A percentile compares a stretch with the other conserved stretches of the same genome.
Conservation (phyloP, 2,329 filamentous ascomycete species). For the Penicillium sp. region DNA sequence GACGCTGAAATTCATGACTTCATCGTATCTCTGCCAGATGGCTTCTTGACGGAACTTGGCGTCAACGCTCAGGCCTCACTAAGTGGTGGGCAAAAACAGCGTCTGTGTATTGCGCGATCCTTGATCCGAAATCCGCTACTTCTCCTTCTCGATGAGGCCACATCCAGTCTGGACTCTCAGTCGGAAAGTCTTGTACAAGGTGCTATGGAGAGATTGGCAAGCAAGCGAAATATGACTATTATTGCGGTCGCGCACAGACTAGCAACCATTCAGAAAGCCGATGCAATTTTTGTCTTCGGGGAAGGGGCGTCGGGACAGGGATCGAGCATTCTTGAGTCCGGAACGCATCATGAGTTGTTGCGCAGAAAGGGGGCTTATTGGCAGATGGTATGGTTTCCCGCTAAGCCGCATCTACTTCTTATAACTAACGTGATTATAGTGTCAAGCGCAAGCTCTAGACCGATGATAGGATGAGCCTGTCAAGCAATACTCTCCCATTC, state of each 20-base stretch:
- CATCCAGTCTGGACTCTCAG: slow-evolving; percentile 60
- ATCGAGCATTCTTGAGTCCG: slow-evolving; percentile 52
- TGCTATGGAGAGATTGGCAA: slow-evolving; percentile 62
- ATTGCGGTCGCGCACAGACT: slow-evolving; percentile 52
- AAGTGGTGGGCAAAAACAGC: slow-evolving; percentile 56
- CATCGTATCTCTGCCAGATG: slow-evolving; percentile 52
- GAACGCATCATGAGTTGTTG: background rate
- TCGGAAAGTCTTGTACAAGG: slow-evolving; percentile 65
- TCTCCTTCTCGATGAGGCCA: slow-evolving; percentile 60
- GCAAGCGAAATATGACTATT: slow-evolving; percentile 58
- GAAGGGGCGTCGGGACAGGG: slow-evolving; percentile 45
- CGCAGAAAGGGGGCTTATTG: slow-evolving; percentile 2
- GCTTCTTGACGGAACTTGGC: slow-evolving; percentile 50
- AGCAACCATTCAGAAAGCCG: slow-evolving; percentile 4
- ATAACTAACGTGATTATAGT: background rate
- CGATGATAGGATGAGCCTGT: background rate
- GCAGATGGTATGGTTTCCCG: background rate
- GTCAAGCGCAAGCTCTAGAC: slow-evolving; percentile 5
- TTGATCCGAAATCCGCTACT: slow-evolving; percentile 53
- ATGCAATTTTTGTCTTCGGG: slow-evolving; percentile 57
- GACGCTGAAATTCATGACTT: slow-evolving; percentile 55
- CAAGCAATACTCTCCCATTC: background rate
- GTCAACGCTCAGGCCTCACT: slow-evolving; percentile 49
- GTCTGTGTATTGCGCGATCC: slow-evolving; percentile 55
- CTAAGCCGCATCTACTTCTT: no score